These are phyloP conservation scores for Ambrosia trifida DNA, from an alignment of 129 eudicot genomes.

Conservation along the genomic window DNA sequence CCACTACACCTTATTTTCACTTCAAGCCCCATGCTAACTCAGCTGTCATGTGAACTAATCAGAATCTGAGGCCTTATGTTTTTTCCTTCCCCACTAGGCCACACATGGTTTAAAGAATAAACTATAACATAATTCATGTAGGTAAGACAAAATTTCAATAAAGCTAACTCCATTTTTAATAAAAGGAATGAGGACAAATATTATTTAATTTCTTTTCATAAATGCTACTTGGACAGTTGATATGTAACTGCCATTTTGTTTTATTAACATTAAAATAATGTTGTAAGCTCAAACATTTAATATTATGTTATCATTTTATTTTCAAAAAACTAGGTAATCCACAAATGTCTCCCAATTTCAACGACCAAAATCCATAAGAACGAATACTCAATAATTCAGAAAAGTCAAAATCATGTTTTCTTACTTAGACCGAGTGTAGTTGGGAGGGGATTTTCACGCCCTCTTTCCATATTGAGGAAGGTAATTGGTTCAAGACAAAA, in stretches of 20 bases:
- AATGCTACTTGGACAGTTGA: conserved; percentile 21
- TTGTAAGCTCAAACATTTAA: neutral
- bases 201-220: conserved; percentile 2
- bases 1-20: too few relatives aligned
- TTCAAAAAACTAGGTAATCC: neutral
- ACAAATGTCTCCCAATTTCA: neutral
- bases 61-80: too few relatives aligned
- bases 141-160: too few relatives aligned
- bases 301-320: neutral
- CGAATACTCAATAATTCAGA: neutral
- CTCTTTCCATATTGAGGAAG: too few relatives aligned
- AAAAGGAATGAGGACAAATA: neutral
- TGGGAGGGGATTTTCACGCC: too few relatives aligned
- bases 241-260: conserved; percentile 20
- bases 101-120: too few relatives aligned
- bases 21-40: too few relatives aligned
- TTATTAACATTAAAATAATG: neutral
- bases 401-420: neutral
- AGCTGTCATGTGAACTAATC: too few relatives aligned
- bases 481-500: too few relatives aligned
- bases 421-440: too few relatives aligned
- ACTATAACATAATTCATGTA: too few relatives aligned
- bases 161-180: neutral
- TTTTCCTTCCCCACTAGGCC: too few relatives aligned
- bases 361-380: neutral